phyloP scores from a whole-genome alignment of 257 asterid genomes.

The Solanum sejunctum region DNA sequence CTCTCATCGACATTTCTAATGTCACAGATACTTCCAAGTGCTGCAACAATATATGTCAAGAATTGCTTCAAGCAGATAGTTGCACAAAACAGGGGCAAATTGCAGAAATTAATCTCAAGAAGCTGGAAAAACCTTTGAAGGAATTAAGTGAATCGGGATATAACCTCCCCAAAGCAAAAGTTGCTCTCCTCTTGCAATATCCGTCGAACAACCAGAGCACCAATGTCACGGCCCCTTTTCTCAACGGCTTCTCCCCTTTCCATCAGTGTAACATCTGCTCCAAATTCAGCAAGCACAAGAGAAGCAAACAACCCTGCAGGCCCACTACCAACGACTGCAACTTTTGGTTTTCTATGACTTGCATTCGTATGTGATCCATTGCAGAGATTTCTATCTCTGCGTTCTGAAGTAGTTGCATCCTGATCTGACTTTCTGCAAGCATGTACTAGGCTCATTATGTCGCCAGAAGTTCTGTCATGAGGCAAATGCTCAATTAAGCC shows the following conservation, averaged over 20 bases:
- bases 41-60: not conserved
- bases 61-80: not conserved
- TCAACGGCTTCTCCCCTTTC: conserved; percentile 98
- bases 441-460: conserved; percentile 38
- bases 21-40: not conserved
- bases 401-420: conserved; percentile 16
- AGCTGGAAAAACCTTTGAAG: conserved; percentile 16
- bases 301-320: conserved; percentile 95
- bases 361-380: conserved; percentile 15
- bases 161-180: conserved; percentile 99
- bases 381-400: not conserved
- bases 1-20: not conserved
- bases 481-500: conserved; percentile 58
- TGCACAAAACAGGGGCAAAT: not conserved
- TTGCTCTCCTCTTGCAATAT: conserved; percentile 79
- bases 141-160: conserved; percentile 25
- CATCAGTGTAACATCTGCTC: conserved; percentile 77
- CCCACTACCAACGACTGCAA: conserved; percentile 88
- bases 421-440: conserved; percentile 19
- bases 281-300: conserved; percentile 94
- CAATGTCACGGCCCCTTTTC: conserved; percentile 91
- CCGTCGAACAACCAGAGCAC: conserved; percentile 84
- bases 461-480: conserved; percentile 29
- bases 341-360: conserved; percentile 42
- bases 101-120: conserved; percentile 11